Percentiles rank a stretch among this genome's conserved stretches.
Conservation (phyloP, 1,284 basidiomycete species). For the Fomitopsis pinicola region DNA sequence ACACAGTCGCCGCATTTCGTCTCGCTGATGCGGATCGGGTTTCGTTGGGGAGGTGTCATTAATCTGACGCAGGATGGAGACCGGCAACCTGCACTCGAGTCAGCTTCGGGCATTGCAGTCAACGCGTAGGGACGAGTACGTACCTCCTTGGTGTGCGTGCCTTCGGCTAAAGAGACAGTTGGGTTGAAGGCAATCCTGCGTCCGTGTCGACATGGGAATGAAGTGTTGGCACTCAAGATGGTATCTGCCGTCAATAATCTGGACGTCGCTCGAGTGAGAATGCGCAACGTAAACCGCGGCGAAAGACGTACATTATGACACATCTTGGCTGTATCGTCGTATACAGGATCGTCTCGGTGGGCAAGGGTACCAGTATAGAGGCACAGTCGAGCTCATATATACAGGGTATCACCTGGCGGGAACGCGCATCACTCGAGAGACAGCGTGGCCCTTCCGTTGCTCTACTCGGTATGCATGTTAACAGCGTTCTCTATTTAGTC, state of each 20-base stretch:
- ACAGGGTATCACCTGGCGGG: slow-evolving; percentile 12
- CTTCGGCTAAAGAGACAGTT: slow-evolving; percentile 71
- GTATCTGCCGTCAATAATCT: slow-evolving; percentile 78
- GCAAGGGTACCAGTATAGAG: slow-evolving; percentile 13
- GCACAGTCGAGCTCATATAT: slow-evolving; percentile 11
- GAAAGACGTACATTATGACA: slow-evolving; percentile 65
- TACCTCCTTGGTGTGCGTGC: slow-evolving; percentile 56
- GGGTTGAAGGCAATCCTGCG: slow-evolving; percentile 59
- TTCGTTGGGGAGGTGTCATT: slow-evolving; percentile 68
- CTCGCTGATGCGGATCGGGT: slow-evolving; percentile 70
- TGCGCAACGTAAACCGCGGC: slow-evolving; percentile 3
- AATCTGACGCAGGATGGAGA: slow-evolving; percentile 54
- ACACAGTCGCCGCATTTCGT: slow-evolving; percentile 55
- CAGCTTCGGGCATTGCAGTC: not conserved
- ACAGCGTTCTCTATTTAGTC: slow-evolving; percentile 26
- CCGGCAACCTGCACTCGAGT: slow-evolving; percentile 47
- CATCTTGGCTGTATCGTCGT: slow-evolving; percentile 40
- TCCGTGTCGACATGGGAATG: slow-evolving; percentile 63
- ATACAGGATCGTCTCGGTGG: slow-evolving; percentile 13
- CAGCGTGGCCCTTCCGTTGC: slow-evolving; percentile 22
- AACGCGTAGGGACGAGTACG: slow-evolving; percentile 15
- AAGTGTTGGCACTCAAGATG: slow-evolving; percentile 74
- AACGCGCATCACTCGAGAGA: slow-evolving; percentile 25
- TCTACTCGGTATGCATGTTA: slow-evolving; percentile 25
- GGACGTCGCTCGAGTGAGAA: slow-evolving; percentile 11